phyloP scores from a whole-genome alignment of 768 basidiomycete genomes.

The Tulasnella calospora region DNA sequence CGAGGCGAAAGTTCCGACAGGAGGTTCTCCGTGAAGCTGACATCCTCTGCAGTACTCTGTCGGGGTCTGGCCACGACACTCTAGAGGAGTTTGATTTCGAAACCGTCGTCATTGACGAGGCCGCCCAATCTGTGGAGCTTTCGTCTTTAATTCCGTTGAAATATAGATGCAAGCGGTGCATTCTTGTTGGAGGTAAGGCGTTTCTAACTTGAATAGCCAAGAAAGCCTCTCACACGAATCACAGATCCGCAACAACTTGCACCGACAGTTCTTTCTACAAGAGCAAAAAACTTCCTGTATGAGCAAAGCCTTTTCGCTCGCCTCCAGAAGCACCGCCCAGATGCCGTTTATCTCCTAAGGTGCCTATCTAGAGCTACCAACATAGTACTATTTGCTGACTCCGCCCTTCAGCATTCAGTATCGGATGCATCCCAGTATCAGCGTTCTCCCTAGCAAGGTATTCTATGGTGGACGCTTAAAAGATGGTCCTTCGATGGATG shows the following conservation, averaged over 20 bases:
- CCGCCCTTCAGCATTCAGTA: slow-evolving; percentile 77
- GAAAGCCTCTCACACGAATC: slow-evolving; percentile 10
- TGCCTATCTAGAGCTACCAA: slow-evolving; percentile 35
- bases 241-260: slow-evolving; percentile 89
- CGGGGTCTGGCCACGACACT: slow-evolving; percentile 86
- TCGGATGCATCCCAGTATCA: slow-evolving; percentile 98
- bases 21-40: slow-evolving; percentile 85
- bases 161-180: slow-evolving; percentile 73
- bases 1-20: slow-evolving; percentile 62
- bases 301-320: slow-evolving; percentile 87
- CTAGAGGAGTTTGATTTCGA: slow-evolving; percentile 84
- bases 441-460: slow-evolving; percentile 74
- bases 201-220: neutral
- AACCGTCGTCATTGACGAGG: slow-evolving; percentile 95
- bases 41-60: slow-evolving; percentile 88
- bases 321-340: slow-evolving; percentile 68
- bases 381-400: neutral
- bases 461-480: slow-evolving; percentile 78
- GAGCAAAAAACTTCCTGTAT: slow-evolving; percentile 62
- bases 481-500: slow-evolving; percentile 86
- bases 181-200: slow-evolving; percentile 81
- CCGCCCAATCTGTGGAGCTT: slow-evolving; percentile 93
- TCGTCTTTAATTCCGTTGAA: slow-evolving; percentile 93
- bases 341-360: slow-evolving; percentile 91
- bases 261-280: slow-evolving; percentile 74